A percentile compares a stretch with the other conserved stretches of the same genome.
Conservation (phyloP, 441 rosid species). For the Populus hybrid region DNA sequence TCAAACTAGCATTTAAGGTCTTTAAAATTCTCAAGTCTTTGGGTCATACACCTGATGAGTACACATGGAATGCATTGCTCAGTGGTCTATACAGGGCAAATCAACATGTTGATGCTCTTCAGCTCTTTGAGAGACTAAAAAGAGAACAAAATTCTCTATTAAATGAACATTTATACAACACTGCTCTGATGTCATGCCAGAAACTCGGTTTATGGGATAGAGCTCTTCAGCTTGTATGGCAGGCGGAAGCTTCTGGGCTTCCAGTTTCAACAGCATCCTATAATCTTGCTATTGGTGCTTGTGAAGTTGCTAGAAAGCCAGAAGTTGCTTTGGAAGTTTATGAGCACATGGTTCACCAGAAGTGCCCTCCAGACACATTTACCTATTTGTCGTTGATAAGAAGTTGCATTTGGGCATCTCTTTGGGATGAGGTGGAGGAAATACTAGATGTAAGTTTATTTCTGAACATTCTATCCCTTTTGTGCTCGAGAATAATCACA, state of each 20-base stretch:
- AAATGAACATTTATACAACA: constrained; percentile 54
- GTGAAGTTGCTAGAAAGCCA: constrained; percentile 72
- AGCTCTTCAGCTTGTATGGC: constrained; percentile 76
- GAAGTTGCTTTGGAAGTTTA: constrained; percentile 66
- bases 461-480: background rate
- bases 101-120: constrained; percentile 45
- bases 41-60: constrained; percentile 47
- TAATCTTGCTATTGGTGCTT: constrained; percentile 29
- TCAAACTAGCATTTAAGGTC: constrained; percentile 55
- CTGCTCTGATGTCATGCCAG: constrained; percentile 71
- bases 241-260: constrained; percentile 57
- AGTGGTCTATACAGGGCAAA: constrained; percentile 53
- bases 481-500: background rate
- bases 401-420: constrained; percentile 72
- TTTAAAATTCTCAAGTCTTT: constrained; percentile 36
- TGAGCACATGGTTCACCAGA: constrained; percentile 57
- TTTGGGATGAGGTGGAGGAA: constrained; percentile 65
- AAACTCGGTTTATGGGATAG: constrained; percentile 77
- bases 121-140: constrained; percentile 47
- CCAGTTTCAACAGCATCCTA: constrained; percentile 11
- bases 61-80: constrained; percentile 47
- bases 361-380: constrained; percentile 57
- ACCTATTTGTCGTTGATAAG: constrained; percentile 48
- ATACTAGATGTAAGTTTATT: constrained; percentile 52
- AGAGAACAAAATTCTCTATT: constrained; percentile 32